Percentiles rank a stretch among this genome's conserved stretches.
phyloP scores from a whole-genome alignment of 148 eudicot genomes.

The Vaccinium macrocarpon region DNA sequence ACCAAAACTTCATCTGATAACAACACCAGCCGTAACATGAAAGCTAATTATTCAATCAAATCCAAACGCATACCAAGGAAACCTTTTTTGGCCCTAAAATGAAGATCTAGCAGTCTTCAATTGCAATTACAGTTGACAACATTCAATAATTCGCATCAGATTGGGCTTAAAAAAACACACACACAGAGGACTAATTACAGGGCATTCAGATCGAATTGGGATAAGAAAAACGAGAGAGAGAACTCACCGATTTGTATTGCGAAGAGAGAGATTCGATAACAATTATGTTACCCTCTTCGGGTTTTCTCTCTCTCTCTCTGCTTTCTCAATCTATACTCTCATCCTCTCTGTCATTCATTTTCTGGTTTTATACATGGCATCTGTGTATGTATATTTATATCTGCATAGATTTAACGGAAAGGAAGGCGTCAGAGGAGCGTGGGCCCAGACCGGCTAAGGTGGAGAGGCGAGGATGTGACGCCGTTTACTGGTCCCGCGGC shows the following conservation, averaged over 20 bases:
- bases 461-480: background rate
- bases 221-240: background rate
- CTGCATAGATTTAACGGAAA: background rate
- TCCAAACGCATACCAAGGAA: too few relatives aligned
- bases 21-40: background rate
- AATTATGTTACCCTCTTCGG: background rate
- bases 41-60: background rate
- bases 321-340: background rate
- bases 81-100: background rate
- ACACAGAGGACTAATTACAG: background rate
- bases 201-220: conserved; percentile 1
- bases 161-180: background rate
- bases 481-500: background rate
- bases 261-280: background rate
- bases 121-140: background rate
- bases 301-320: conserved; percentile 8
- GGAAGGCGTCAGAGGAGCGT: background rate
- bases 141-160: background rate
- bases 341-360: background rate
- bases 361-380: background rate
- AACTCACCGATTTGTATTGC: background rate
- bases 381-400: background rate
- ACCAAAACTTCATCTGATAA: background rate
- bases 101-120: background rate
- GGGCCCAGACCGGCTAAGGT: conserved; percentile 1